Evolutionary conservation across 805 yeast genomes (phyloP).

Genomic region (Candida silvatica): DNA sequence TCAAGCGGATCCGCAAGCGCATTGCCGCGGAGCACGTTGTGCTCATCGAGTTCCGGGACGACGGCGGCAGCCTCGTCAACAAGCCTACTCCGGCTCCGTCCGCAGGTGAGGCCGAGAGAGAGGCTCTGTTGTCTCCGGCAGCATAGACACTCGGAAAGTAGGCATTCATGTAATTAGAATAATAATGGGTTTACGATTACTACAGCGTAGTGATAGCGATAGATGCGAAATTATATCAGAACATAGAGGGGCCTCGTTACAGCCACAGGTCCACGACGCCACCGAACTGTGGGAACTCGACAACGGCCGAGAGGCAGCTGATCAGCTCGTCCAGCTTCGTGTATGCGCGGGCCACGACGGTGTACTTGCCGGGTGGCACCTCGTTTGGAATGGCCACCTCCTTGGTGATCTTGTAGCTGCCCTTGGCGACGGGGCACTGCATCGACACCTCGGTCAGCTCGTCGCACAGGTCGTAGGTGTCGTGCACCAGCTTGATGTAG

Average conservation of each 20-base stretch:
- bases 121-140: too few relatives aligned
- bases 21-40: constrained; percentile 18
- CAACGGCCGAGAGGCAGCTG: constrained; percentile 73
- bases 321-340: constrained; percentile 74
- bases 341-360: constrained; percentile 83
- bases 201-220: not conserved
- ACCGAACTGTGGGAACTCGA: constrained; percentile 37
- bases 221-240: too few relatives aligned
- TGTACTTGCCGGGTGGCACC: constrained; percentile 93
- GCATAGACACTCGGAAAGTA: too few relatives aligned
- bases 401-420: constrained; percentile 58
- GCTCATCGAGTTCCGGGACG: constrained; percentile 14
- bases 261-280: not conserved
- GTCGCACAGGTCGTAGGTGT: constrained; percentile 91
- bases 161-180: not conserved
- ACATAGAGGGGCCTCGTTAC: too few relatives aligned
- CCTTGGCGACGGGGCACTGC: constrained; percentile 74
- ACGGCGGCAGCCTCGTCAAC: not conserved
- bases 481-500: constrained; percentile 77
- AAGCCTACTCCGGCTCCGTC: not conserved
- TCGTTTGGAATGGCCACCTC: constrained; percentile 78
- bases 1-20: constrained; percentile 39
- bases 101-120: not conserved
- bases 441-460: constrained; percentile 75
- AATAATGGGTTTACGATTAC: not conserved